These are phyloP conservation scores for Phytophthora capsici DNA, from an alignment of 352 stramenopile species.

Conservation along the genomic window DNA sequence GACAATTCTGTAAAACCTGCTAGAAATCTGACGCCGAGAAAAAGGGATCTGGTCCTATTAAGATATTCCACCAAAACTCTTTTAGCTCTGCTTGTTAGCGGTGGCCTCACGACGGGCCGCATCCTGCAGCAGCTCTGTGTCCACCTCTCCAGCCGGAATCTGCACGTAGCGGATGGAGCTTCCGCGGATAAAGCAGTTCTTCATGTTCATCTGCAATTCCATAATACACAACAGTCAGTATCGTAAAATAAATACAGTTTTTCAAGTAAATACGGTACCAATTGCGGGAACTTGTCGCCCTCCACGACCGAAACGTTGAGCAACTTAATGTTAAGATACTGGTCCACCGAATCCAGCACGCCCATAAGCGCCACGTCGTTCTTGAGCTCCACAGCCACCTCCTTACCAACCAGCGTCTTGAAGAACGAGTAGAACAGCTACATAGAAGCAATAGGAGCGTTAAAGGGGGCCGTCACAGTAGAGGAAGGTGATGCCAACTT, in stretches of 20 bases:
- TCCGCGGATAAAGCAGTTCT: slow-evolving; percentile 99
- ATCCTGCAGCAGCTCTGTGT: slow-evolving; percentile 96
- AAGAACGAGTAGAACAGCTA: slow-evolving; percentile 99
- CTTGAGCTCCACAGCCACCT: slow-evolving; percentile 99
- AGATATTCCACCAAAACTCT: slow-evolving; percentile 15
- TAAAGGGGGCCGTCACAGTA: neutral
- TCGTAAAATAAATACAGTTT: neutral
- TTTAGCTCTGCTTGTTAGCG: slow-evolving; percentile 75
- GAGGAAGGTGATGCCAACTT: too few species aligned
- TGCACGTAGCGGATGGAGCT: slow-evolving; percentile 99
- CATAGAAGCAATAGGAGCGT: neutral
- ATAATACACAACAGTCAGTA: neutral
- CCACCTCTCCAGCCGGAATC: slow-evolving; percentile 95
- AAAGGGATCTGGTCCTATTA: slow-evolving; percentile 17
- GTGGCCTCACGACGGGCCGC: slow-evolving; percentile 72
- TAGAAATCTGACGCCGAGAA: too few species aligned
- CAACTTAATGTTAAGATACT: slow-evolving; percentile 99
- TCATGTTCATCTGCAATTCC: slow-evolving; percentile 89
- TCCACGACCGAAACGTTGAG: slow-evolving; percentile 96
- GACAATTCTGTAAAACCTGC: too few species aligned
- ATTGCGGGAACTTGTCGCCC: slow-evolving; percentile 96
- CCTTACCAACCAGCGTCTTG: slow-evolving; percentile 98
- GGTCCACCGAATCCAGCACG: slow-evolving; percentile 97
- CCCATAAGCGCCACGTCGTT: slow-evolving; percentile 98
- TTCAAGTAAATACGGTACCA: slow-evolving; percentile 60